Conservation (phyloP, 2,329 filamentous ascomycete species). For the Periglandula ipomoeae region DNA sequence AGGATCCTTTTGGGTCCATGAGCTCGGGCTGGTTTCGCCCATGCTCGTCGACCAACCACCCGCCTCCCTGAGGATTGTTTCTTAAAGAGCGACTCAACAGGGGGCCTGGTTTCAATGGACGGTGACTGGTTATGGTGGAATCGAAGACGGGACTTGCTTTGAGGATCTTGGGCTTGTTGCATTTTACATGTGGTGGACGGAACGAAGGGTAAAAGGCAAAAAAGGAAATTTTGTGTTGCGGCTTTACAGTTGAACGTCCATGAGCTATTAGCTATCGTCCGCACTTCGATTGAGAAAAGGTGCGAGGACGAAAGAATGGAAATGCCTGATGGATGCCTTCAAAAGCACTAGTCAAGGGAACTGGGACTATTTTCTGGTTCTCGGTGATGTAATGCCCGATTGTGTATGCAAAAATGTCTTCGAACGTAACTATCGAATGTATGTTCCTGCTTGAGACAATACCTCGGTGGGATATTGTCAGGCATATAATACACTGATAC, state of each 20-base stretch:
- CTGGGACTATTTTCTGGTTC: not conserved
- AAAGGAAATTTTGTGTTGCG: not conserved
- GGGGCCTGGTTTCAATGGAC: not conserved
- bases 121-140: not conserved
- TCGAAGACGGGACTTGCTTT: not conserved
- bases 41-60: too few species aligned
- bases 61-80: not conserved
- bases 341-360: too few species aligned
- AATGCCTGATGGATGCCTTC: not conserved
- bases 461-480: too few species aligned
- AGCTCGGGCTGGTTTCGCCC: not conserved
- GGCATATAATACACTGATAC: too few species aligned
- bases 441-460: too few species aligned
- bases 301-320: not conserved
- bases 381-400: not conserved
- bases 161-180: not conserved
- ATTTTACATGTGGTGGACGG: not conserved
- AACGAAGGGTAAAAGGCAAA: not conserved
- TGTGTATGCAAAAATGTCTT: not conserved
- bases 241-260: too few species aligned
- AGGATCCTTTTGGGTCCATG: conserved; percentile 2
- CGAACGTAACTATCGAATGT: too few species aligned
- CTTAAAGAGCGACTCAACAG: not conserved
- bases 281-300: not conserved
- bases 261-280: too few species aligned